Conservation (phyloP, 2,329 filamentous ascomycete genomes). For the Beauveria australis region DNA sequence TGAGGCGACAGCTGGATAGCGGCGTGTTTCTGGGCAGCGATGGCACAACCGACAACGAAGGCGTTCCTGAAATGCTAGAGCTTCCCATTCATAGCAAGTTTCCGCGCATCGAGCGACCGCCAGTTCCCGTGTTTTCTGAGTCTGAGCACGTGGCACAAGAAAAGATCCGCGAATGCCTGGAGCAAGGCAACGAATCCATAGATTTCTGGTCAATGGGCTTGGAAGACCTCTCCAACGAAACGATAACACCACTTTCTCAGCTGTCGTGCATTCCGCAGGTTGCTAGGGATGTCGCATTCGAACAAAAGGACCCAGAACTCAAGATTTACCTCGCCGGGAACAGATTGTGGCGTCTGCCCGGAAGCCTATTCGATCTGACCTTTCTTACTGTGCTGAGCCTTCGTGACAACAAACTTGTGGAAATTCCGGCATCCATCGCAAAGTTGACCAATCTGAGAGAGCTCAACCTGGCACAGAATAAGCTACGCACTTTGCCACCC, state of each 20-base stretch:
- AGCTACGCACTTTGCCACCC: constrained; percentile 50
- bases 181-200: constrained; percentile 49
- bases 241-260: constrained; percentile 47
- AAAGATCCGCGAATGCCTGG: constrained; percentile 45
- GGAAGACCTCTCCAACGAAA: constrained; percentile 45
- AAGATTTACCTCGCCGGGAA: constrained; percentile 57
- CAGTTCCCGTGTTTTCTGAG: constrained; percentile 24
- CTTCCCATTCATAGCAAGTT: constrained; percentile 27
- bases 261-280: constrained; percentile 48
- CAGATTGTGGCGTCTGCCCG: constrained; percentile 45
- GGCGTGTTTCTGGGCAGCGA: constrained; percentile 63
- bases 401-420: constrained; percentile 52
- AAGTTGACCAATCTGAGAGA: constrained; percentile 50
- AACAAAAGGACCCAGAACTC: constrained; percentile 48
- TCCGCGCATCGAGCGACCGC: constrained; percentile 27
- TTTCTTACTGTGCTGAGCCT: constrained; percentile 58
- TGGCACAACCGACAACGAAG: constrained; percentile 35
- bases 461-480: constrained; percentile 60
- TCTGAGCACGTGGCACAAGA: constrained; percentile 37
- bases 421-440: constrained; percentile 52
- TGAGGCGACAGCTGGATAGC: constrained; percentile 57
- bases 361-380: constrained; percentile 52
- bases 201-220: constrained; percentile 54
- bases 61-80: constrained; percentile 23
- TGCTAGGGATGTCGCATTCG: constrained; percentile 49